phyloP scores from a whole-genome alignment of 257 asterid species.

The Solanum peruvianum region DNA sequence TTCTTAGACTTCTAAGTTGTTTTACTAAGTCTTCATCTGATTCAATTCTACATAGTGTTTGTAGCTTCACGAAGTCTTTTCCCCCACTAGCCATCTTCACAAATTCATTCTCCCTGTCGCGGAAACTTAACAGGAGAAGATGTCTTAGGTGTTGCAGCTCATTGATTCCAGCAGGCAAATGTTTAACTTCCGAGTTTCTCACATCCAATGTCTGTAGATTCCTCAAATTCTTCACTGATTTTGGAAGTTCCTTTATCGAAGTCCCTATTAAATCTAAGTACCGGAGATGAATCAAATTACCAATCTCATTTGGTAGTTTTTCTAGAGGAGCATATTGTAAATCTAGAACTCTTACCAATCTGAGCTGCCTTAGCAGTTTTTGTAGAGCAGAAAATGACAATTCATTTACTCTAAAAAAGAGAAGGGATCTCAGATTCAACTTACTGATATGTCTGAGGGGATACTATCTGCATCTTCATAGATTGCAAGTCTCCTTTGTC shows the following conservation, averaged over 20 bases:
- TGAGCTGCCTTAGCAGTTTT: not conserved
- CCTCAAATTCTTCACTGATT: conserved; percentile 1
- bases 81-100: conserved; percentile 3
- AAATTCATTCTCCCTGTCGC: conserved; percentile 7
- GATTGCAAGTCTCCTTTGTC: not conserved
- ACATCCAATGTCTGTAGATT: conserved; percentile 11
- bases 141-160: conserved; percentile 11
- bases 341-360: not conserved
- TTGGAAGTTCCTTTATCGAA: not conserved
- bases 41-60: conserved; percentile 11
- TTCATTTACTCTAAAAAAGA: not conserved
- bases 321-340: not conserved
- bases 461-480: not conserved
- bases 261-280: not conserved
- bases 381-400: not conserved
- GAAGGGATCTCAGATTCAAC: not conserved
- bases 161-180: conserved; percentile 11
- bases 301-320: not conserved
- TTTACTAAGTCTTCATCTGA: conserved; percentile 4
- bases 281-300: not conserved
- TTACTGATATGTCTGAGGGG: not conserved
- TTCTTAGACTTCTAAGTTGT: not conserved
- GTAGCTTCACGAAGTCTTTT: not conserved
- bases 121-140: conserved; percentile 8
- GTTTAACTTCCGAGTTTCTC: not conserved